phyloP scores from a whole-genome alignment of 2,329 filamentous ascomycete species.

The Tolypocladium tropicale region DNA sequence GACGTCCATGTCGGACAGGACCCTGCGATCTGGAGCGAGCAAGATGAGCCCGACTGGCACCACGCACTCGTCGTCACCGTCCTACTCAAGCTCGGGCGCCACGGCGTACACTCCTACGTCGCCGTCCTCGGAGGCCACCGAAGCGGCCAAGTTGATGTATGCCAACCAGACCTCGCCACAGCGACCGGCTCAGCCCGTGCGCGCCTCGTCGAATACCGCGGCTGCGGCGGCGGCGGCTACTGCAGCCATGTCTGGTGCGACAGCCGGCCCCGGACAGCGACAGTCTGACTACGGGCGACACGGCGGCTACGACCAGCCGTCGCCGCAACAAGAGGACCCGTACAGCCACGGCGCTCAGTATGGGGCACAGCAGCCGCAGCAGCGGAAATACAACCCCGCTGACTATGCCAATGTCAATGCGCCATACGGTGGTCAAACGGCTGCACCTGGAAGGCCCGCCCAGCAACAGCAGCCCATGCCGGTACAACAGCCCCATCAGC shows the following conservation, averaged over 20 bases:
- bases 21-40: constrained; percentile 44
- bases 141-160: constrained; percentile 56
- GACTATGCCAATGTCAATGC: constrained; percentile 57
- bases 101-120: constrained; percentile 1
- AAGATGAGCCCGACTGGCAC: constrained; percentile 34
- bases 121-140: constrained; percentile 37
- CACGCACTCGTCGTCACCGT: constrained; percentile 21
- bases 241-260: constrained; percentile 44
- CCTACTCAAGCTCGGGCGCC: constrained; percentile 19
- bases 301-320: constrained; percentile 20
- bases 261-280: constrained; percentile 23
- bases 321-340: constrained; percentile 23
- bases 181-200: constrained; percentile 39
- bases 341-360: constrained; percentile 24
- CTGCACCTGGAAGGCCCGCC: constrained; percentile 21
- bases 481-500: constrained; percentile 22
- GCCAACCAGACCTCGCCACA: constrained; percentile 40
- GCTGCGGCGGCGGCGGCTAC: constrained; percentile 48
- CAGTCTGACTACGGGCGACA: constrained; percentile 24
- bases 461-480: constrained; percentile 20
- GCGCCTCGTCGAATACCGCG: constrained; percentile 42
- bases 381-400: constrained; percentile 66
- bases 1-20: constrained; percentile 52
- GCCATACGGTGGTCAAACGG: constrained; percentile 26
- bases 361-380: constrained; percentile 26